Base-by-base conservation (phyloP, 106 monocot species). In the Acanthochlamys bracteata region DNA sequence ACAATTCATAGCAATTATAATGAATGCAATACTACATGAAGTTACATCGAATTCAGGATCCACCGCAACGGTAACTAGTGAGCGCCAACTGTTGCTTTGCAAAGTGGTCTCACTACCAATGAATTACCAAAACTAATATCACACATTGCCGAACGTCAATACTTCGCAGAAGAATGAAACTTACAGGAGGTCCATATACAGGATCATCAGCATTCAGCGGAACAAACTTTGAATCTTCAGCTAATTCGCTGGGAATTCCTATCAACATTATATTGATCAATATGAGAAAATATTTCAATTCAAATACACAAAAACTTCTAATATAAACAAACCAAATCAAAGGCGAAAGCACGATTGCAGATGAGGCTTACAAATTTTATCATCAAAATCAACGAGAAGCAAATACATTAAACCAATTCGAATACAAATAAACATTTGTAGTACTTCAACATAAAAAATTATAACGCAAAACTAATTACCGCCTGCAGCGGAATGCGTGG, bases 201-300 rank as follows among this genome's bases (percentile, higher is more conserved):
- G 93, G 81, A 69, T 94, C 93, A 57, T 94, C 89, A 58, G 76
- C 72, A 73, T 71, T 84, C 60, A 89, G 63, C 45, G 93, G 93
- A 65, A 89, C 93, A 67, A 94, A 94, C 41, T 94, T 89, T 25
- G 93, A 61, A 20, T 86, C 93, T 66, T 93, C 93, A 43, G 59
- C 63, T 52, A 89, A 25, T 54, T 89, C 83, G 59, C 57, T 56
- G 39, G 86, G 66, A 55, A 66, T 41, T 33, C 81, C 93, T 89
- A 64, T 42, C 68, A 65, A 8, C 67, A 10, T 8, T 46, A 46
- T 10, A 8, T 46, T 46, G 8, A 10, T 46, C 45, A 10, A 46
- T 10, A 8, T 46, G 45, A 10, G 14, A 46, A 14, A 46, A 46
- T 46, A 46, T 8, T 46, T 10, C 14, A 46, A 10, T 8, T 46